Evolutionary conservation across 2,329 filamentous ascomycete genomes (phyloP), one percentile per base, ranked within the genome.

Genomic region (Paecilomyces dactylethromorphus): DNA sequence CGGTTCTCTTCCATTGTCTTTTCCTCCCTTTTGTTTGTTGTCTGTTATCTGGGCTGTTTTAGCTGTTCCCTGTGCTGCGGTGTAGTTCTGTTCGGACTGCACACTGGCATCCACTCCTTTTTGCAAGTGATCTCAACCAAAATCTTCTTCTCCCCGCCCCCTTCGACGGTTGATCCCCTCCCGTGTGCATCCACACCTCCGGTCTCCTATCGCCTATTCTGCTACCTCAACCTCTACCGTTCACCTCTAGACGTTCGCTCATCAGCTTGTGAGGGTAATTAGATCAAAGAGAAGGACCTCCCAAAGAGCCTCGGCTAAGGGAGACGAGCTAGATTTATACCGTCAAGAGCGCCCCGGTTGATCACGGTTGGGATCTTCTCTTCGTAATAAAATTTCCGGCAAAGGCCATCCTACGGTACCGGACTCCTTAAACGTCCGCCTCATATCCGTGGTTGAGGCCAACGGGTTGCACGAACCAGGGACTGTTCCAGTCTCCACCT

Each of bases 401-500:
- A 18, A 45, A 5, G 4, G 21, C 15, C 15, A 18, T n/a, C 50
- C 26, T 24, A 52, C 50, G 50, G 50, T 52, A 24, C 50, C 26
- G 50, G 13, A 6, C 15, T 52, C 50, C 15, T 24, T 24, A 13
- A 26, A 52, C 50, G 5, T 45, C 50, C 50, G 50, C 50, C 18
- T 45, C 39, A 6, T 29, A 52, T 29, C 50, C 50, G 50, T 52
- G 50, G 50, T 45, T 45, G n/a, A 29, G 26, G 10, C 35, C 35
- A 45, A 18, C 50, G 12, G 21, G 50, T 11, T 52, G 50, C 22
- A 52, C 50, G 18, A 52, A 52, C 50, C 50, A 52, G 26, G 18
- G 15, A 29, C 50, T 21, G 50, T 29, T 52, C 24, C 22, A 21
- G 18, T 59, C 61, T 59, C 66, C 65, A 64, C 64, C 60, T 61